Evolutionary conservation across 2,329 filamentous ascomycete species (phyloP).

Genomic region (Penicillium concentricum): DNA sequence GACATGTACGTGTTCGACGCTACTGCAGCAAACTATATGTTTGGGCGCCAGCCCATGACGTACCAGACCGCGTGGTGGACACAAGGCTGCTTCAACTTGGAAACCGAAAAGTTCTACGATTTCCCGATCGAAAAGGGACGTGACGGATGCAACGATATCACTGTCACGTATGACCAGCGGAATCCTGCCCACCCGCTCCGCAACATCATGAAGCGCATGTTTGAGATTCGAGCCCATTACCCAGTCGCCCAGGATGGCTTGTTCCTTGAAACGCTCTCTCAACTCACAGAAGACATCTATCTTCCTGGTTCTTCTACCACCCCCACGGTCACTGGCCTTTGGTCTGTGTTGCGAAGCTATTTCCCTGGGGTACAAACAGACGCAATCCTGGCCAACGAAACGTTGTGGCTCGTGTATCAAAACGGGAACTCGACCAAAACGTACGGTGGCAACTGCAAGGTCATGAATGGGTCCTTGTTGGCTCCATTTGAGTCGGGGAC

Average conservation of each 20-base stretch:
- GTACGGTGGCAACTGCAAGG: slow-evolving; percentile 55
- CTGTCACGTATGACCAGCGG: slow-evolving; percentile 59
- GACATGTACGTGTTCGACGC: slow-evolving; percentile 63
- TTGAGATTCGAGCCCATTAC: slow-evolving; percentile 57
- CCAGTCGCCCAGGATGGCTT: slow-evolving; percentile 61
- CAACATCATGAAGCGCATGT: slow-evolving; percentile 62
- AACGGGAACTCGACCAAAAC: slow-evolving; percentile 49
- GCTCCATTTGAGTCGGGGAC: slow-evolving; percentile 56
- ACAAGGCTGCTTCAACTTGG: slow-evolving; percentile 62
- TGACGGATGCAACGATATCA: slow-evolving; percentile 56
- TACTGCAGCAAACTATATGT: slow-evolving; percentile 64
- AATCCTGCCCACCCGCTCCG: slow-evolving; percentile 62
- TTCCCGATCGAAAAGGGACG: slow-evolving; percentile 56
- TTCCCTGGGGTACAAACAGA: slow-evolving; percentile 52
- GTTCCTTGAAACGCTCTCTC: slow-evolving; percentile 54
- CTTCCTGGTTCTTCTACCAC: slow-evolving; percentile 54
- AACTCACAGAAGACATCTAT: slow-evolving; percentile 51
- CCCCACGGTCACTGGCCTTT: slow-evolving; percentile 59
- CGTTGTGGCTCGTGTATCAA: slow-evolving; percentile 47
- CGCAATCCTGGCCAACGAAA: slow-evolving; percentile 41
- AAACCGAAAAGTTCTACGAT: slow-evolving; percentile 56
- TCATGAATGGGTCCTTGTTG: slow-evolving; percentile 47
- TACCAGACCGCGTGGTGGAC: slow-evolving; percentile 61
- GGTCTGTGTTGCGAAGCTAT: slow-evolving; percentile 57
- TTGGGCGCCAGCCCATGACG: slow-evolving; percentile 62